Conservation (phyloP, 768 basidiomycete genomes). For the Rhodotorula toruloides region DNA sequence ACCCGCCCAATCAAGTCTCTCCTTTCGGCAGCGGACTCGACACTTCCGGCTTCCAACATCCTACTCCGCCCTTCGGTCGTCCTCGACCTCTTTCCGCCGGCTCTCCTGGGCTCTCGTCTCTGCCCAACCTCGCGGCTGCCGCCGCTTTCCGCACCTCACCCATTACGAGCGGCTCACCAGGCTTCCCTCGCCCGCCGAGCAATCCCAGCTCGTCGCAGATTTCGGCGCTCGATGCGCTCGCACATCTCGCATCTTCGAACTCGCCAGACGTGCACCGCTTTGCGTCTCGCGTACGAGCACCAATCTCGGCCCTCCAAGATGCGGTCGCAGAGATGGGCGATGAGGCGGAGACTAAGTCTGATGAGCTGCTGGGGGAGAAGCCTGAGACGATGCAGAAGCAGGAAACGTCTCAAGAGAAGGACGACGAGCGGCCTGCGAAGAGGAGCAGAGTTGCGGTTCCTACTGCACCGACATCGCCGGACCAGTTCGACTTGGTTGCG, state of each 20-base stretch:
- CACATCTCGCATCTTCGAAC: background rate
- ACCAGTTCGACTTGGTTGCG: conserved; percentile 18
- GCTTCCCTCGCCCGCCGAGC: no score
- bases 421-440: conserved; percentile 1
- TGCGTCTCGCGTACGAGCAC: background rate
- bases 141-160: no score
- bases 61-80: background rate
- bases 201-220: background rate
- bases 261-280: conserved; percentile 9
- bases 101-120: no score
- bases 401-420: background rate
- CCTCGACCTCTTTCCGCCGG: no score
- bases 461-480: background rate
- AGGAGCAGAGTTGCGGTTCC: background rate
- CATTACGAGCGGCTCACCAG: no score
- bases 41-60: no score
- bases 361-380: background rate
- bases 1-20: no score
- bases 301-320: conserved; percentile 1
- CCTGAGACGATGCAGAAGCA: background rate
- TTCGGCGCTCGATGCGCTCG: conserved; percentile 8
- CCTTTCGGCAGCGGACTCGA: no score
- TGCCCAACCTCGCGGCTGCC: no score
- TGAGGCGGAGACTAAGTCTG: conserved; percentile 2
- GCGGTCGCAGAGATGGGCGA: conserved; percentile 5